These are phyloP conservation scores for Zygosaccharomyces rouxii DNA, from an alignment of 805 yeast genomes.

Conservation along the genomic window DNA sequence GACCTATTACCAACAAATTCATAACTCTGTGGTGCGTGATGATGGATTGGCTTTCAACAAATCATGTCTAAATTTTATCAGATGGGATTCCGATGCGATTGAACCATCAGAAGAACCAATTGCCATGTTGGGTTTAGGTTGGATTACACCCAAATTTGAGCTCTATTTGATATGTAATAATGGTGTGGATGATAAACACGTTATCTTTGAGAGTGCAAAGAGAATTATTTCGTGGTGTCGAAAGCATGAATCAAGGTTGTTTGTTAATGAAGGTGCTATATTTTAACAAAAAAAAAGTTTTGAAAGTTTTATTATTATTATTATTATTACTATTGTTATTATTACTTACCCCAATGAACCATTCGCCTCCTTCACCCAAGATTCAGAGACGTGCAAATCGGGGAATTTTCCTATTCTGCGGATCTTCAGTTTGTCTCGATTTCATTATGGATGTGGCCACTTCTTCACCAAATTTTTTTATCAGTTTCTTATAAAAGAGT, in stretches of 20 bases:
- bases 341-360: background rate
- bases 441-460: conserved; percentile 17
- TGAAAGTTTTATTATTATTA: background rate
- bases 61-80: conserved; percentile 44
- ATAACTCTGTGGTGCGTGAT: conserved; percentile 24
- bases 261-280: conserved; percentile 68
- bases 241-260: conserved; percentile 62
- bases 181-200: conserved; percentile 53
- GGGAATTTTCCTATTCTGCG: conserved; percentile 19
- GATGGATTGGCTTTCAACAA: conserved; percentile 31
- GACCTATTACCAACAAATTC: conserved; percentile 28
- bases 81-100: conserved; percentile 35
- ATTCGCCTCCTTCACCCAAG: background rate
- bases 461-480: conserved; percentile 36
- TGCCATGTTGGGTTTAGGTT: conserved; percentile 42
- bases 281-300: conserved; percentile 37
- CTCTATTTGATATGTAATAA: conserved; percentile 50
- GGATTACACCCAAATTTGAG: conserved; percentile 59
- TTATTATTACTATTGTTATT: conserved; percentile 2
- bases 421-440: conserved; percentile 13
- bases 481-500: conserved; percentile 61
- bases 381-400: conserved; percentile 6
- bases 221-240: conserved; percentile 72
- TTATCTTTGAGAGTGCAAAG: conserved; percentile 55
- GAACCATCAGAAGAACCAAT: conserved; percentile 13